Evolutionary conservation across 1,139 yeast genomes (phyloP).

Genomic region (Dujonia santamariae): DNA sequence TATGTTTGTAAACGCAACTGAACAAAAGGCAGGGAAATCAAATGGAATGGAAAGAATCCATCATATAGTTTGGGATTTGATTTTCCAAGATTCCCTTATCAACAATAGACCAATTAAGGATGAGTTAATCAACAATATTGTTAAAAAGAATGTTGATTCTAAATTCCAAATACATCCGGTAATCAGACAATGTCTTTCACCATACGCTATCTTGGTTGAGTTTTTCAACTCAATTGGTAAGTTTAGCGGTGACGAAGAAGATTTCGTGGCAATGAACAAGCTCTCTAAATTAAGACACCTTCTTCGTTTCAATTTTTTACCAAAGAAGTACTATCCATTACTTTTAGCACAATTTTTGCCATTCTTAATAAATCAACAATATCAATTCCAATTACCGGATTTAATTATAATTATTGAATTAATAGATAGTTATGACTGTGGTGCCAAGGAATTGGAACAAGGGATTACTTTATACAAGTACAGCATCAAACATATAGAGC

Average conservation of each 20-base stretch:
- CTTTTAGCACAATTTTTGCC: slow-evolving; percentile 50
- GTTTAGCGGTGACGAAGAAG: slow-evolving; percentile 23
- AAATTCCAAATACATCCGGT: slow-evolving; percentile 48
- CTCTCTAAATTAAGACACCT: slow-evolving; percentile 47
- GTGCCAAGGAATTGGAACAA: slow-evolving; percentile 19
- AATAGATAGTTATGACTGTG: slow-evolving; percentile 37
- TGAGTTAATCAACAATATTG: slow-evolving; percentile 50
- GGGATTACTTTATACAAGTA: slow-evolving; percentile 32
- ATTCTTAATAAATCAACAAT: slow-evolving; percentile 27
- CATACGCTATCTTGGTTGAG: slow-evolving; percentile 64
- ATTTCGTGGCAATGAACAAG: slow-evolving; percentile 20
- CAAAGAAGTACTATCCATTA: slow-evolving; percentile 53
- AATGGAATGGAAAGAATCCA: slow-evolving; percentile 39
- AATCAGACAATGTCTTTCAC: slow-evolving; percentile 66
- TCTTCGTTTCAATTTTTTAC: slow-evolving; percentile 63
- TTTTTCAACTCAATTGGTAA: slow-evolving; percentile 34
- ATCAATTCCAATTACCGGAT: slow-evolving; percentile 39
- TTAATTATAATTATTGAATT: slow-evolving; percentile 46
- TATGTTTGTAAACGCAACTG: slow-evolving; percentile 48
- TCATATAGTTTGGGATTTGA: slow-evolving; percentile 40
- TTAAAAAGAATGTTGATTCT: slow-evolving; percentile 35
- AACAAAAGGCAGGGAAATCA: slow-evolving; percentile 10
- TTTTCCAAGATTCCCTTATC: slow-evolving; percentile 61
- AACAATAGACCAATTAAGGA: slow-evolving; percentile 54
- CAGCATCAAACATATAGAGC: slow-evolving; percentile 24